These are phyloP conservation scores for Xylaria sp. DNA, from an alignment of 2,329 filamentous ascomycete genomes.

Conservation along the genomic window DNA sequence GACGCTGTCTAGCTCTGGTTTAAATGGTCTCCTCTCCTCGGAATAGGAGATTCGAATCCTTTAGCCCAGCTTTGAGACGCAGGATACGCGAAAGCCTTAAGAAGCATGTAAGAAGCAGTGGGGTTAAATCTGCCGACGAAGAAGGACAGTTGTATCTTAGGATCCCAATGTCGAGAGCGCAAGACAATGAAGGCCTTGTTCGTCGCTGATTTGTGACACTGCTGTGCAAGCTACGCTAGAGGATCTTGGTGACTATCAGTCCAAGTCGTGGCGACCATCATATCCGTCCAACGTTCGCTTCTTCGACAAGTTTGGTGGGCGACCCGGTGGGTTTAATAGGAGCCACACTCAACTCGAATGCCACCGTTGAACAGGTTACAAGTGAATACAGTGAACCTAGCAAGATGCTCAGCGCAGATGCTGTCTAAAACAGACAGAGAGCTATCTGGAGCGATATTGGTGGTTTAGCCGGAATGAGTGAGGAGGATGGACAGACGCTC, in stretches of 20 bases:
- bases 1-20: conserved; percentile 37
- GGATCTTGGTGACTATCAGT: background rate
- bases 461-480: background rate
- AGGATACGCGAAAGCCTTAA: conserved; percentile 35
- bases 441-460: background rate
- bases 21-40: conserved; percentile 34
- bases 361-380: background rate
- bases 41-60: conserved; percentile 30
- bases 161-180: conserved; percentile 37
- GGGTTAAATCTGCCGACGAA: conserved; percentile 33
- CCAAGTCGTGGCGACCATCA: background rate
- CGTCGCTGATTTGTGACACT: conserved; percentile 28
- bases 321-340: background rate
- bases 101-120: conserved; percentile 39
- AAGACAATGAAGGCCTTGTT: conserved; percentile 40
- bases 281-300: background rate
- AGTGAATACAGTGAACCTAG: background rate
- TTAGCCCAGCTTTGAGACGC: conserved; percentile 33
- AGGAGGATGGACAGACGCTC: background rate
- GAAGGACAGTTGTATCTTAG: conserved; percentile 37
- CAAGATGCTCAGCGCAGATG: background rate
- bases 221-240: conserved; percentile 11
- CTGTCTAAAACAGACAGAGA: background rate
- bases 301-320: background rate
- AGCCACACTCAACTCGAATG: background rate